Conservation (phyloP, 768 basidiomycete genomes). For the Mycena floridula region DNA sequence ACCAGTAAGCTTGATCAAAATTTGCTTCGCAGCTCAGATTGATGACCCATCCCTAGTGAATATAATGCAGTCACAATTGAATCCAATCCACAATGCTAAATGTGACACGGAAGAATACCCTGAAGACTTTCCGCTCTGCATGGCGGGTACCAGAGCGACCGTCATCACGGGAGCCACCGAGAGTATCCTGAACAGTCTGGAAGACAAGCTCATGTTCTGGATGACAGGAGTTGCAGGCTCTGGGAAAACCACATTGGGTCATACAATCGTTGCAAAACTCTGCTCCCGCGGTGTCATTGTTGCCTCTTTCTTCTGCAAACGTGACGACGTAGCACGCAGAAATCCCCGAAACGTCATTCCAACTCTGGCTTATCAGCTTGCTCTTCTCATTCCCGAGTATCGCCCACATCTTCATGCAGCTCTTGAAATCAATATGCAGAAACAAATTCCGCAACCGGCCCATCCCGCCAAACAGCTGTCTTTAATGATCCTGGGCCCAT, state of each 20-base stretch:
- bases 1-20: no score
- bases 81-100: no score
- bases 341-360: slow-evolving; percentile 1
- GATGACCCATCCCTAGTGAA: no score
- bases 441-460: neutral
- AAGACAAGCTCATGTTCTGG: no score
- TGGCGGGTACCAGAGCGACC: no score
- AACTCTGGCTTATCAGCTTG: slow-evolving; percentile 1
- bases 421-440: neutral
- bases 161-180: no score
- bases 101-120: no score
- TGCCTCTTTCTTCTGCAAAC: slow-evolving; percentile 1
- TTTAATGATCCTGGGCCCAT: no score
- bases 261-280: neutral
- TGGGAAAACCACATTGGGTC: neutral
- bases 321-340: neutral
- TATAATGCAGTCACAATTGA: no score
- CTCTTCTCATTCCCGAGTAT: neutral
- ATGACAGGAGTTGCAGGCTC: neutral
- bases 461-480: neutral
- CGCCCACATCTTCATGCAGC: neutral
- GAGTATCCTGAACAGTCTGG: no score
- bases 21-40: no score
- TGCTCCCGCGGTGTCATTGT: neutral
- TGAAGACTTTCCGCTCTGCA: no score